Conservation (phyloP, 257 asterid species). For the Gardenia jasminoides region DNA sequence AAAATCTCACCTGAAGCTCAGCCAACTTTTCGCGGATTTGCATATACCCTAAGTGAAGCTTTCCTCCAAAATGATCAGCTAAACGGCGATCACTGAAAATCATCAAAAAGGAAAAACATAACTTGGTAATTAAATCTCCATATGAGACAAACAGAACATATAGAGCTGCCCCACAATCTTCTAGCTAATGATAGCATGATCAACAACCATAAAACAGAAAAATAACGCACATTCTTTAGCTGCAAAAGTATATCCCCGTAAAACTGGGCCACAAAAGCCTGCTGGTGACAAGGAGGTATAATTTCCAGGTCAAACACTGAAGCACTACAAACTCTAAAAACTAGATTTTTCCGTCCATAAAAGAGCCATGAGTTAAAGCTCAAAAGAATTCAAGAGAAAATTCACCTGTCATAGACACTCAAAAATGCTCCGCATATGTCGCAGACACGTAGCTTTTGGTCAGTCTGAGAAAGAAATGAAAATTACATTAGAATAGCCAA, state of each 20-base stretch:
- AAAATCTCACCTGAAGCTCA: constrained; percentile 75
- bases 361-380: constrained; percentile 12
- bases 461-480: constrained; percentile 59
- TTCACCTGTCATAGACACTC: constrained; percentile 91
- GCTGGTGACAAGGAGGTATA: constrained; percentile 97
- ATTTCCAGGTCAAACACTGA: constrained; percentile 73
- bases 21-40: constrained; percentile 95
- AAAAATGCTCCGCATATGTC: constrained; percentile 98
- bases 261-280: constrained; percentile 98
- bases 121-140: constrained; percentile 1
- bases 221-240: constrained; percentile 99
- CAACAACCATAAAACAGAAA: constrained; percentile 60
- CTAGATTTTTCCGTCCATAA: constrained; percentile 43
- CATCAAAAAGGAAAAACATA: not conserved
- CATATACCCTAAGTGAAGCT: constrained; percentile 97
- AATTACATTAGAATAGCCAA: constrained; percentile 28
- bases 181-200: constrained; percentile 58
- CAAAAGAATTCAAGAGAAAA: constrained; percentile 12
- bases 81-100: constrained; percentile 95
- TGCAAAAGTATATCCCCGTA: constrained; percentile 95
- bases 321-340: constrained; percentile 46
- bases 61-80: constrained; percentile 99
- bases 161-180: constrained; percentile 27
- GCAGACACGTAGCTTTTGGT: constrained; percentile 98
- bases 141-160: constrained; percentile 1